phyloP scores from a whole-genome alignment of 2,329 filamentous ascomycete genomes.

The Paracamarosporium sp. region DNA sequence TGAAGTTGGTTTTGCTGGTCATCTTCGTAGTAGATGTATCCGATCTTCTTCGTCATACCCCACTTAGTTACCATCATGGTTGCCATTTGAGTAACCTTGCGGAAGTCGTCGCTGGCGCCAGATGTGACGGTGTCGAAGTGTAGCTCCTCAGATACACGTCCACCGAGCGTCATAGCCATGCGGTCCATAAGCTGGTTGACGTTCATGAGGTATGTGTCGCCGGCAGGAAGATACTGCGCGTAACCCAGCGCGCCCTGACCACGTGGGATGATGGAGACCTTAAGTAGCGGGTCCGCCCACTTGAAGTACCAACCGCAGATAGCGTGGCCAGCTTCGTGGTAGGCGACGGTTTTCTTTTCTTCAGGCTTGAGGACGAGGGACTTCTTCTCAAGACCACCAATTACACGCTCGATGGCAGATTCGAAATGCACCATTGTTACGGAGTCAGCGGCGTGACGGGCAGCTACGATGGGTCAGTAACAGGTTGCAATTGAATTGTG shows the following conservation, averaged over 20 bases:
- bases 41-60: slow-evolving; percentile 96
- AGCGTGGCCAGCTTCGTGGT: slow-evolving; percentile 97
- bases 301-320: slow-evolving; percentile 99
- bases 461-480: slow-evolving; percentile 68
- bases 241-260: slow-evolving; percentile 94
- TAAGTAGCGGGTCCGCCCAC: slow-evolving; percentile 94
- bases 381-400: slow-evolving; percentile 97
- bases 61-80: slow-evolving; percentile 99
- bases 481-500: background rate
- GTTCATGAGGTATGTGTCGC: slow-evolving; percentile 95
- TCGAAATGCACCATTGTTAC: slow-evolving; percentile 94
- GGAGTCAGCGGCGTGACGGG: slow-evolving; percentile 77
- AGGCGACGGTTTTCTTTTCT: slow-evolving; percentile 95
- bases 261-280: slow-evolving; percentile 97
- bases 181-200: slow-evolving; percentile 96
- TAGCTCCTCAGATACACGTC: slow-evolving; percentile 92
- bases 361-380: slow-evolving; percentile 90
- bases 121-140: slow-evolving; percentile 97
- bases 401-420: slow-evolving; percentile 94
- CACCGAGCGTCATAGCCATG: slow-evolving; percentile 99
- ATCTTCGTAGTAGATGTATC: slow-evolving; percentile 87
- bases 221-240: slow-evolving; percentile 91
- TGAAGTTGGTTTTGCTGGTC: slow-evolving; percentile 81
- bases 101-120: slow-evolving; percentile 95
- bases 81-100: slow-evolving; percentile 96